Conservation (phyloP, 2,329 filamentous ascomycete genomes). For the Herpotrichia juniperi region DNA sequence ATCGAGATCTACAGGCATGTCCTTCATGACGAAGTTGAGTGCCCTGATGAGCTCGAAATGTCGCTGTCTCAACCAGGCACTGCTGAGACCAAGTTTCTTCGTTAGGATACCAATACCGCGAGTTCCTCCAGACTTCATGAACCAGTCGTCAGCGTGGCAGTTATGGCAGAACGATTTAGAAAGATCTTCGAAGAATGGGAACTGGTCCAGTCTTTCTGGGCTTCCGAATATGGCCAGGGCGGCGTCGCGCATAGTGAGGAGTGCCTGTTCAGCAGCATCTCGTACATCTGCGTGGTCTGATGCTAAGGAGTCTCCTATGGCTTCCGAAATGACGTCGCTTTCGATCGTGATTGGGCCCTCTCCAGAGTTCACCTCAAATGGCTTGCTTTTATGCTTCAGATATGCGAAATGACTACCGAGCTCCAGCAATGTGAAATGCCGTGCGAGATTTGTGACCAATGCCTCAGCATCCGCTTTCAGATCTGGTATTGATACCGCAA, state of each 20-base stretch:
- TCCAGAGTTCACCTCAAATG: conserved; percentile 83
- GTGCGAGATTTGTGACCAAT: conserved; percentile 81
- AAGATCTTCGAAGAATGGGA: conserved; percentile 85
- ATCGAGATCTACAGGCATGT: conserved; percentile 92
- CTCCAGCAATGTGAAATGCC: conserved; percentile 90
- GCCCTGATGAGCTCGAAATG: conserved; percentile 88
- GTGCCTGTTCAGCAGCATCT: conserved; percentile 79
- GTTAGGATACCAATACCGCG: conserved; percentile 88
- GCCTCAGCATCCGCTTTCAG: conserved; percentile 76
- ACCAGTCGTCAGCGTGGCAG: conserved; percentile 98
- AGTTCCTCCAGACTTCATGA: conserved; percentile 92
- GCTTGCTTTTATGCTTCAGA: conserved; percentile 74
- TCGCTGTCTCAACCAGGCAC: conserved; percentile 79
- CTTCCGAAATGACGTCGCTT: conserved; percentile 84
- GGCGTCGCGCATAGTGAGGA: conserved; percentile 78
- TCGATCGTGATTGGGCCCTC: conserved; percentile 89
- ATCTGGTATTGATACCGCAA: conserved; percentile 80
- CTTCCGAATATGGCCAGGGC: conserved; percentile 80
- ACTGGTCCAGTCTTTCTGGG: conserved; percentile 70
- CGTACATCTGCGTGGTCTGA: conserved; percentile 82
- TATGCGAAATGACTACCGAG: conserved; percentile 84
- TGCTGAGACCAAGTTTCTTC: conserved; percentile 82
- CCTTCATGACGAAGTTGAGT: conserved; percentile 97
- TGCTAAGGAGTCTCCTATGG: conserved; percentile 85
- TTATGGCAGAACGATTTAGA: conserved; percentile 88